Conservation (phyloP, 2,329 filamentous ascomycete genomes). For the Amylocarpus encephaloides region DNA sequence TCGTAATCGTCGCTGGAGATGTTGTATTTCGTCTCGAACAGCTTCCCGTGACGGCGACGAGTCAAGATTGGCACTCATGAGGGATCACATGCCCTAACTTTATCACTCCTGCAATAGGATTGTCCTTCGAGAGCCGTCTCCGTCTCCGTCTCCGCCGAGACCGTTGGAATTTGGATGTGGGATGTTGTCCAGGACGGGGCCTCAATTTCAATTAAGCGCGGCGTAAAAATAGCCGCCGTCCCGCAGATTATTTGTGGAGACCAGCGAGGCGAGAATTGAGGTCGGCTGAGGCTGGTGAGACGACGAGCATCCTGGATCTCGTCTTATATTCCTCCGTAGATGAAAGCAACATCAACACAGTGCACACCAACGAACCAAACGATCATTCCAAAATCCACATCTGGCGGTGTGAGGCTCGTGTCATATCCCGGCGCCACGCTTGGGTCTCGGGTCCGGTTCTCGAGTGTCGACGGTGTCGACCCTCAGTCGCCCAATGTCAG, state of each 20-base stretch:
- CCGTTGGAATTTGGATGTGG: neutral
- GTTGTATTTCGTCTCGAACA: conserved; percentile 47
- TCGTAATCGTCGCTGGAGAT: conserved; percentile 44
- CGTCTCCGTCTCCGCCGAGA: neutral
- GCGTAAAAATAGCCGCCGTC: neutral
- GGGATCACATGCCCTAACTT: neutral
- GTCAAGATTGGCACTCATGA: conserved; percentile 22
- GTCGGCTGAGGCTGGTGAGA: no score
- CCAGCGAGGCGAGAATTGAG: no score
- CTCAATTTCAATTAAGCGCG: no score
- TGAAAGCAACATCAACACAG: neutral
- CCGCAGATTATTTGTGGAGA: neutral
- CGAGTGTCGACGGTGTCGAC: no score
- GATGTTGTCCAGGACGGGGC: neutral
- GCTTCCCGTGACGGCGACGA: conserved; percentile 27
- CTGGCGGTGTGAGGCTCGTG: neutral
- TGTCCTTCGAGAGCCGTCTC: neutral
- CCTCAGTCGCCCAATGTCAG: no score
- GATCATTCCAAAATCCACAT: neutral
- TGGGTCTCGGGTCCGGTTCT: no score
- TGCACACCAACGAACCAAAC: neutral
- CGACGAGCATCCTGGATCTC: no score
- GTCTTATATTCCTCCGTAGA: no score
- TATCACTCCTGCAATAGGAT: neutral
- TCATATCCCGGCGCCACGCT: neutral